These are phyloP conservation scores for Paraglomus occultum DNA, from an alignment of 192 early-diverging fungal species.

Conservation along the genomic window DNA sequence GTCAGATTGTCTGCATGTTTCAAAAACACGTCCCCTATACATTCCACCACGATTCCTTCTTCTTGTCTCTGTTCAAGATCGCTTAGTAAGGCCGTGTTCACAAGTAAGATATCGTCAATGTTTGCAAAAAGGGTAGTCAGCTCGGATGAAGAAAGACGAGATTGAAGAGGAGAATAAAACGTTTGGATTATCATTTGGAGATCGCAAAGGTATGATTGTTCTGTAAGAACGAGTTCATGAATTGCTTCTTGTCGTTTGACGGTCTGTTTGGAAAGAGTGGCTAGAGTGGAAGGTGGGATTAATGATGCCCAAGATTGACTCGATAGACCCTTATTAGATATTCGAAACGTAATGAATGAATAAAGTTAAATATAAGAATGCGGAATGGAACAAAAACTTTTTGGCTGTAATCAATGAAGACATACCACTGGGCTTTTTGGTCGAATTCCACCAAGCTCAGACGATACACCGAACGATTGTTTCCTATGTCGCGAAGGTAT, in stretches of 20 bases:
- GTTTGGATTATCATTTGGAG: conserved; percentile 69
- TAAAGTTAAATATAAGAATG: background rate
- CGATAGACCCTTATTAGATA: background rate
- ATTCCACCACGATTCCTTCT: conserved; percentile 50
- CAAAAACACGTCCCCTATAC: conserved; percentile 67
- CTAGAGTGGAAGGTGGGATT: conserved; percentile 39
- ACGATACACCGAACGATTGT: background rate
- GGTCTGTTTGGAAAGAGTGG: conserved; percentile 56
- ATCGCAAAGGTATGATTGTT: conserved; percentile 71
- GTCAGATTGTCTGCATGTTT: conserved; percentile 53
- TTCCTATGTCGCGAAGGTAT: background rate
- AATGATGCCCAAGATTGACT: conserved; percentile 8
- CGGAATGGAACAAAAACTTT: background rate
- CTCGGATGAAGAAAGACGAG: conserved; percentile 56
- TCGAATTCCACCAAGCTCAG: background rate
- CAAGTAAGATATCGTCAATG: conserved; percentile 67
- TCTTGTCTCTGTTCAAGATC: conserved; percentile 59
- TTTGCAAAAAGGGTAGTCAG: conserved; percentile 79
- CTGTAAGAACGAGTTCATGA: conserved; percentile 75
- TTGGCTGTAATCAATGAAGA: background rate
- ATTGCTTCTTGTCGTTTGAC: conserved; percentile 80
- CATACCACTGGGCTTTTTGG: conserved; percentile 12
- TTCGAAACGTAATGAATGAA: background rate
- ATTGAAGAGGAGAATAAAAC: conserved; percentile 60
- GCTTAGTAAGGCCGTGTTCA: conserved; percentile 64